A percentile compares a stretch with the other conserved stretches of the same genome.
Conservation (phyloP, 164 flowering plant genomes). For the Vitis cinerea region DNA sequence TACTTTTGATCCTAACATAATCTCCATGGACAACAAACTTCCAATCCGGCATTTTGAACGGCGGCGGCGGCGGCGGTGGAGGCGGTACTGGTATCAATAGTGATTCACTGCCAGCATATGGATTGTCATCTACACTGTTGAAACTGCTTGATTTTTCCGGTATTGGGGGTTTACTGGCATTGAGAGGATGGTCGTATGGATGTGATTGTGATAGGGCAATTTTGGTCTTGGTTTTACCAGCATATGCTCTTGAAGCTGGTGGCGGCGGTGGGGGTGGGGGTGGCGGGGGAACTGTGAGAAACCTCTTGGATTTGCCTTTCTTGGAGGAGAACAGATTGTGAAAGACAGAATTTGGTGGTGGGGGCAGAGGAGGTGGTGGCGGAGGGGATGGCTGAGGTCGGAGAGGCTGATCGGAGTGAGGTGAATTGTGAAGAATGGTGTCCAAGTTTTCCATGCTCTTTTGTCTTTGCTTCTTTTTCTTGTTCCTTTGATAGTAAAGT, state of each 20-base stretch:
- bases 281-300: constrained; percentile 9
- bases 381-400: constrained; percentile 6
- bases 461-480: constrained; percentile 50
- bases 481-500: constrained; percentile 22
- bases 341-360: constrained; percentile 29
- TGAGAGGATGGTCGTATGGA: neutral
- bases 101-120: constrained; percentile 24
- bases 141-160: constrained; percentile 14
- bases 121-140: constrained; percentile 13
- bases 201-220: constrained; percentile 2
- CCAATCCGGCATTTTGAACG: constrained; percentile 41
- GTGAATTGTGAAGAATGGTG: constrained; percentile 15
- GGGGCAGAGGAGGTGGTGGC: constrained; percentile 30
- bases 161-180: constrained; percentile 9
- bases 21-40: constrained; percentile 49
- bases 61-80: constrained; percentile 63
- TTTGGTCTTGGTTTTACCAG: constrained; percentile 3
- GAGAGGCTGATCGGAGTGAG: neutral
- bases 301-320: constrained; percentile 36
- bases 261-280: constrained; percentile 26
- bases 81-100: constrained; percentile 41
- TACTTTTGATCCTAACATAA: constrained; percentile 46
- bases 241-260: neutral
- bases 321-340: constrained; percentile 40
- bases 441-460: constrained; percentile 51